Evolutionary conservation across 441 rosid genomes (phyloP), one percentile per base, ranked within the genome.

Genomic region (Populus hybrid): DNA sequence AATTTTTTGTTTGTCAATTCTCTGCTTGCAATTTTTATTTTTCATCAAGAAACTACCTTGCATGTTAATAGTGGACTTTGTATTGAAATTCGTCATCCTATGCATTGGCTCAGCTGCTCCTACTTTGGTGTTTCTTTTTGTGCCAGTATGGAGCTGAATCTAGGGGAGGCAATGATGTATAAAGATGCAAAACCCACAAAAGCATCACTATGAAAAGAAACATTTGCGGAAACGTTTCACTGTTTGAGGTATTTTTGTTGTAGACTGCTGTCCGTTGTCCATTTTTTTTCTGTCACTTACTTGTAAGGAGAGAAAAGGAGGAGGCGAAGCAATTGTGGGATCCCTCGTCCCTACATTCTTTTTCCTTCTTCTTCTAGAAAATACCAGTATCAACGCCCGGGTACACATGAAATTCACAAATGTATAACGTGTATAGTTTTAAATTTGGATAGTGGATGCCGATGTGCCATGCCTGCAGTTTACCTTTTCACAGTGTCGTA

Each of bases 91-190:
- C 8, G 59, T 57, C 20, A 7, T 69, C 73, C 8, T 61, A 10
- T 69, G 73, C 24, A 36, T 64, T 36, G 46, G 16, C 68, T 23
- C 79, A 69, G 74, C 79, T 76, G 57, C 69, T 69, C 67, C 61
- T 24, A 21, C 16, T 3, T 34, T 36, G 20, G 26, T 3, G 10
- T 59, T 57, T 59, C 20, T 77, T 24, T 20, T 61, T 42, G 16
- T 14, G 69, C 69, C 64, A 26, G 20, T 23, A 54, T 70, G 75
- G 59, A 38, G 79, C 64, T 70, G 79, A 63, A 61, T 38, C 75
- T 36, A 63, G 64, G 7, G 63, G 8, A 69, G 59, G 34, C 30
- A 26, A 18, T 28, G 14, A 10, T 40, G 54, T 36, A 12, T 18
- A 16, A 61, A 18, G 63, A n/a, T 64, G 61, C 28, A 32, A 46